A percentile compares a stretch with the other conserved stretches of the same genome.
These are phyloP conservation scores for Speleostelium caveatum DNA, from an alignment of 78 protist species.

Conservation along the genomic window DNA sequence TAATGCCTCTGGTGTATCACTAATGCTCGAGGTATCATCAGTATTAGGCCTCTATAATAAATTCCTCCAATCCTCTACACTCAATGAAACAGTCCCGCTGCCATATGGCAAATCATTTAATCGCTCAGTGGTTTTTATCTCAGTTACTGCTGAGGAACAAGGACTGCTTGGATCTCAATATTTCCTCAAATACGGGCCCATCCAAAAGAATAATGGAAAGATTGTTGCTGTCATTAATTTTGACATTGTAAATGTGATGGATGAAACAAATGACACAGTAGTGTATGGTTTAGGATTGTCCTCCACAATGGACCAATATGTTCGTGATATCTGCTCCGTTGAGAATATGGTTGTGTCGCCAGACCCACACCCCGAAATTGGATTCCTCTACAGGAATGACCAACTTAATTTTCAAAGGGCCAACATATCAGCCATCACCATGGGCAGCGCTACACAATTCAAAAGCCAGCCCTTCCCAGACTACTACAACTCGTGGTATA, in stretches of 20 bases:
- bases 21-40: conserved; percentile 8
- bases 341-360: conserved; percentile 3
- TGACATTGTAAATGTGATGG: conserved; percentile 10
- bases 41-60: conserved; percentile 8
- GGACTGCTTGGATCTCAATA: conserved; percentile 20
- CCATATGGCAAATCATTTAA: neutral
- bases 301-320: neutral
- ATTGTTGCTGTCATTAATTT: conserved; percentile 17
- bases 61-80: neutral
- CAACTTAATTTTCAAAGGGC: neutral
- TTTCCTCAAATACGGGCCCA: neutral
- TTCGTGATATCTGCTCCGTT: neutral
- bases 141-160: conserved; percentile 18
- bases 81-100: conserved; percentile 1
- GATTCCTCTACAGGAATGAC: conserved; percentile 16
- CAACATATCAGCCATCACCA: neutral
- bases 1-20: conserved; percentile 18
- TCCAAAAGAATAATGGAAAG: neutral
- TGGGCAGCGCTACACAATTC: neutral
- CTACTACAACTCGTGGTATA: neutral
- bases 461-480: neutral
- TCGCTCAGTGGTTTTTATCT: conserved; percentile 11
- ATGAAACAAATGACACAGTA: conserved; percentile 7
- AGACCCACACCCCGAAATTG: neutral
- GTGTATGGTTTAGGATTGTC: conserved; percentile 13